Evolutionary conservation across 441 rosid genomes (phyloP).

Genomic region (Daphne laureola): DNA sequence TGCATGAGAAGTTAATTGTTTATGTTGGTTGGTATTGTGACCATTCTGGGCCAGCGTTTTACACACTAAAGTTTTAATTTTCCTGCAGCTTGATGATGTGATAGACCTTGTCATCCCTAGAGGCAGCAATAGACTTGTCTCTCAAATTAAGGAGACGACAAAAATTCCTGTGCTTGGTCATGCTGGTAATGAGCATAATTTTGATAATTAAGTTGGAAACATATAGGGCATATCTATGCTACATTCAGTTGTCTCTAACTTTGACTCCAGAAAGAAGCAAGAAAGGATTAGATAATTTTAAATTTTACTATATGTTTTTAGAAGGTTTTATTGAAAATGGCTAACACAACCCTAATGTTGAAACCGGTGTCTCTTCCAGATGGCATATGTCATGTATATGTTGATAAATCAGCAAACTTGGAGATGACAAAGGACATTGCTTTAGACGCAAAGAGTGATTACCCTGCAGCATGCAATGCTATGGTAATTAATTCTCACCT

Average conservation of each 20-base stretch:
- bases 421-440: slow-evolving; percentile 54
- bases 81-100: slow-evolving; percentile 66
- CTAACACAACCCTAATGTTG: neutral
- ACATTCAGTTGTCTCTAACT: too few species aligned
- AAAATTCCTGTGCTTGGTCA: slow-evolving; percentile 84
- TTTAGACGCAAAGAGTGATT: slow-evolving; percentile 68
- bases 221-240: too few species aligned
- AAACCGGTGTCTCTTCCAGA: slow-evolving; percentile 27
- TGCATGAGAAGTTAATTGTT: neutral
- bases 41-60: neutral
- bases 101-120: slow-evolving; percentile 81
- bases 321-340: too few species aligned
- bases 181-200: slow-evolving; percentile 41
- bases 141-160: slow-evolving; percentile 61
- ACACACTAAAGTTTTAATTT: slow-evolving; percentile 2
- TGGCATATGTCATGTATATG: slow-evolving; percentile 75
- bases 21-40: slow-evolving; percentile 1
- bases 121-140: slow-evolving; percentile 71
- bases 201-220: neutral
- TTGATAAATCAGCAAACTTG: slow-evolving; percentile 62
- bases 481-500: slow-evolving; percentile 24
- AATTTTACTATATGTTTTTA: too few species aligned
- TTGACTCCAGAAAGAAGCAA: too few species aligned
- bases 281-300: too few species aligned
- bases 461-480: slow-evolving; percentile 80